A percentile compares a stretch with the other conserved stretches of the same genome.
These are phyloP conservation scores for Tuber magnatum DNA, from an alignment of 495 filamentous ascomycete genomes.

Conservation along the genomic window DNA sequence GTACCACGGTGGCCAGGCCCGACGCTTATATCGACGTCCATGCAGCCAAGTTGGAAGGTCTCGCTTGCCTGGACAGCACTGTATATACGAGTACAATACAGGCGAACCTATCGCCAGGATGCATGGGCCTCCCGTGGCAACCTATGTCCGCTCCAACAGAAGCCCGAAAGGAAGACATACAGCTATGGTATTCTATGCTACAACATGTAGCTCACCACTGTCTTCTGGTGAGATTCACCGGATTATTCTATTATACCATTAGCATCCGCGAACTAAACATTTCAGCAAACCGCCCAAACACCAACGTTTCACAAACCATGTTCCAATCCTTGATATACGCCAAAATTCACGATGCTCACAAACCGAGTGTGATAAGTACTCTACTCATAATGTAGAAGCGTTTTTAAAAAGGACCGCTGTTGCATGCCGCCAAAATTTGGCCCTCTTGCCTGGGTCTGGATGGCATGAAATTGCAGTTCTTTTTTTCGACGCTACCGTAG, in stretches of 20 bases:
- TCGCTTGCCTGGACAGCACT: neutral
- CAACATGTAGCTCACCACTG: neutral
- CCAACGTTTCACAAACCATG: neutral
- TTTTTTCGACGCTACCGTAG: neutral
- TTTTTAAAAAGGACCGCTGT: neutral
- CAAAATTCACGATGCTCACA: neutral
- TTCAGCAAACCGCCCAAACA: neutral
- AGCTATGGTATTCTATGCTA: neutral
- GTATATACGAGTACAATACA: neutral
- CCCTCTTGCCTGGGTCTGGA: neutral
- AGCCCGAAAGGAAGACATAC: neutral
- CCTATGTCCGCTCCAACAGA: neutral
- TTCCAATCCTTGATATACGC: neutral
- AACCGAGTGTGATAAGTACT: neutral
- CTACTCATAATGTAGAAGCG: neutral
- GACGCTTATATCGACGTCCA: constrained; percentile 5
- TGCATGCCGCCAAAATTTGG: neutral
- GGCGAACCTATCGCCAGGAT: neutral
- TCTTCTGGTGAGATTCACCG: neutral
- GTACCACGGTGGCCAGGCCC: neutral
- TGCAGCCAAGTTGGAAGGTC: neutral
- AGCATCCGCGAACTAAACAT: neutral
- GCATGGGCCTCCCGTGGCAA: neutral
- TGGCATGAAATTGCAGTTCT: neutral
- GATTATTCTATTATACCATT: neutral